phyloP scores from a whole-genome alignment of 495 filamentous ascomycete genomes.

The Neurospora cerealis region DNA sequence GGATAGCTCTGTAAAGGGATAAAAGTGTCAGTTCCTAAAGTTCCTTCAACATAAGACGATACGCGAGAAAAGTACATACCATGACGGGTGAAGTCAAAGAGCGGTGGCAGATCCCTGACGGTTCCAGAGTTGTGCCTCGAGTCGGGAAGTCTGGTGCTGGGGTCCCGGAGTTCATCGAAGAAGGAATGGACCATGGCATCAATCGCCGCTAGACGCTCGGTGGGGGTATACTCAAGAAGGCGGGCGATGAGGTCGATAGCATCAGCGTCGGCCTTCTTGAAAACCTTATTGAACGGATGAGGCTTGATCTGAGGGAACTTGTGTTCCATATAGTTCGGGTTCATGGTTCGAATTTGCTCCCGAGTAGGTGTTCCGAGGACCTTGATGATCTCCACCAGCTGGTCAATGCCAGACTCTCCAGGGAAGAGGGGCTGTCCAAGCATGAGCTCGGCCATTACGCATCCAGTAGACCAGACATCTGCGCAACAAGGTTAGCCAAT shows the following conservation, averaged over 20 bases:
- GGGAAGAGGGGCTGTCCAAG: conserved; percentile 96
- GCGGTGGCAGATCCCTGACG: conserved; percentile 66
- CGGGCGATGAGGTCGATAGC: conserved; percentile 93
- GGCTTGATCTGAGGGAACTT: conserved; percentile 99
- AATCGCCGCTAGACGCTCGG: conserved; percentile 84
- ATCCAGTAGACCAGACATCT: conserved; percentile 99
- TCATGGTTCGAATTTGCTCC: conserved; percentile 99
- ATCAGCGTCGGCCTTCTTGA: conserved; percentile 84
- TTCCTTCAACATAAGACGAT: neutral
- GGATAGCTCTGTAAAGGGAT: conserved; percentile 63
- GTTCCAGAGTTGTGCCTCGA: conserved; percentile 76
- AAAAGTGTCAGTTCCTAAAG: neutral
- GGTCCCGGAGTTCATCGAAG: conserved; percentile 93
- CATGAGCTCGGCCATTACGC: conserved; percentile 99
- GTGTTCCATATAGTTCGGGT: conserved; percentile 99
- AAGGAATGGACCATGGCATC: conserved; percentile 98
- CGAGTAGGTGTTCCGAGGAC: conserved; percentile 95
- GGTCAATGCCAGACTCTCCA: conserved; percentile 98
- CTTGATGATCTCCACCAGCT: conserved; percentile 99
- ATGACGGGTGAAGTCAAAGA: conserved; percentile 91
- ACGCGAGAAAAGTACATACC: conserved; percentile 46
- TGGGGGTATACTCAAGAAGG: conserved; percentile 92
- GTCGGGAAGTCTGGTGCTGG: conserved; percentile 78
- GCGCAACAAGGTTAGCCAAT: conserved; percentile 8
- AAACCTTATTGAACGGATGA: conserved; percentile 97